Base-by-base conservation (phyloP, 1,284 basidiomycete species). In the Leccinum cinnamomeum region DNA sequence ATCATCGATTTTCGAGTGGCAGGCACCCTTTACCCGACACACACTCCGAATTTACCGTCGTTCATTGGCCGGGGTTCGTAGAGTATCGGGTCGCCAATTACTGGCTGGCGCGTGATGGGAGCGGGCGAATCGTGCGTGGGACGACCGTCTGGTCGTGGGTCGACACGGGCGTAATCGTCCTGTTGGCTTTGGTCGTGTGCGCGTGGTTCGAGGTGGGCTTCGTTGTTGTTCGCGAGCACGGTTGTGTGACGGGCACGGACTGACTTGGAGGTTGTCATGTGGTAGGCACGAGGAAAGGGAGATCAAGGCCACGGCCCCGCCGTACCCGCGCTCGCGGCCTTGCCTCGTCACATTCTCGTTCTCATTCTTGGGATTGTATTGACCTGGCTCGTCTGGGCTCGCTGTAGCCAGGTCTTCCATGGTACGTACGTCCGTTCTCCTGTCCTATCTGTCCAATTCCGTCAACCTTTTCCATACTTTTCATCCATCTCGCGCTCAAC, bases 21-120 rank as follows among this genome's bases (percentile, higher is more conserved):
- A 35, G 0, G 35, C 35, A 16, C 7, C 50, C 50, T n/a, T 25
- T 51, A 16, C 23, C 50, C 23, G 50, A 54, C 30, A 54, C 53
- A 54, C 53, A 54, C 28, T 7, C 33, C 53, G 53, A 54, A 23
- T 20, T 54, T 20, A 54, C 53, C 18, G 33, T 54, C 18, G 18
- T 35, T 51, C 72, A 79, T 41, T 78, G 73, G 63, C 76, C 77
- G 55, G 77, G 78, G 7, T 51, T 51, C 64, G 78, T 73, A 65
- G 86, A 88, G 69, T 88, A 84, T 65, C 77, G 82, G 56, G 78
- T 88, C 37, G 80, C 84, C 62, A 81, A 84, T 61, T 79, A 79
- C 78, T 75, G 70, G 11, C 63, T 80, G 33, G 74, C 77, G 39
- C 77, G 77, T 41, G 75, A 81, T 69, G 81, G 79, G 5, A 78